Evolutionary conservation across 768 basidiomycete genomes (phyloP), one percentile per base, ranked within the genome.

Genomic region (Trametes cingulata): DNA sequence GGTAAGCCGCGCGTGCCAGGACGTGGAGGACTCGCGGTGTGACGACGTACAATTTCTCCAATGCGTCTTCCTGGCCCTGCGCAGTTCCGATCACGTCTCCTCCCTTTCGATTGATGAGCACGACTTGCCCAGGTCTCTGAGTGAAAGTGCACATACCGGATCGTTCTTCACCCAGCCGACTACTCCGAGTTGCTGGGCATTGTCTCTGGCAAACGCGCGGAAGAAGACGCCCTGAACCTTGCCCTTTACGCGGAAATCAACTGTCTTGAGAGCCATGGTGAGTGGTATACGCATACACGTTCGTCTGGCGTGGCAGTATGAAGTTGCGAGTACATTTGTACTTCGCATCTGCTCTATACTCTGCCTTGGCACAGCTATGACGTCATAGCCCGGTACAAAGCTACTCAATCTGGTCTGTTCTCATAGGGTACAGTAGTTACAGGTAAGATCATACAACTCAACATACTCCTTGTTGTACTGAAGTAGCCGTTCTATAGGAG

Each of bases 111-210:
- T 3, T 2, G 4, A 33, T 58, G 24, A 60, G 27, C 24, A 20
- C 4, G 7, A 3, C 24, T 12, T 24, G 0, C 14, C 6, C 6
- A 41, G 9, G 1, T n/a, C 6, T 17, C 0, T 6, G 6, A 14
- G 17, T 8, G 22, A 3, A 24, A n/a, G 1, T 20, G 25, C 12
- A 20, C 60, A 35, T 47, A 68, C 67, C 42, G 56, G 55, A n/a
- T 68, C 62, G 49, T 68, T 68, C 29, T 51, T 56, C 8, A 68
- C 57, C 67, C 67, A 68, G 1, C 67, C 67, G 1, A 68, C 67
- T 10, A 68, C 49, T 1, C 65, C 63, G 2, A 54, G 53, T 35
- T 63, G 47, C n/a, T 66, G 60, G 20, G 67, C 67, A 0, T 55
- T 57, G 46, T 58, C 56, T 52, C 59, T 56, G 14, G 64, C 52